These are phyloP conservation scores for Tinospora cordifolia DNA, from an alignment of 164 flowering plant species.

Conservation along the genomic window DNA sequence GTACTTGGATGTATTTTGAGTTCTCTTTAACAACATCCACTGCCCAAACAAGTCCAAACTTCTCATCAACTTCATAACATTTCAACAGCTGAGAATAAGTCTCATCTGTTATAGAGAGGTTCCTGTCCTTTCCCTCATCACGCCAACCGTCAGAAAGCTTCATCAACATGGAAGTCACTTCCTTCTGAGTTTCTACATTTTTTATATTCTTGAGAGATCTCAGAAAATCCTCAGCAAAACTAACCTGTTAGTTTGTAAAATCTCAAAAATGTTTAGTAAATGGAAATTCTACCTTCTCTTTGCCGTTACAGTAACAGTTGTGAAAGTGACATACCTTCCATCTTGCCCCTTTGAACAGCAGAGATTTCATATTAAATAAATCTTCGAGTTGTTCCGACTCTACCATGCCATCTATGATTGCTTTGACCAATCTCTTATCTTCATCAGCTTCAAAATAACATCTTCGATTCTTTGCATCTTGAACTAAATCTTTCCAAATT, in stretches of 20 bases:
- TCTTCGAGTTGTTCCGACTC: constrained; percentile 7
- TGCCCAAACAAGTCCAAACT: constrained; percentile 30
- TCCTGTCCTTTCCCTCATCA: constrained; percentile 5
- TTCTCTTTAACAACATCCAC: constrained; percentile 28
- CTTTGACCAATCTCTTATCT: constrained; percentile 10
- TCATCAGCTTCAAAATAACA: constrained; percentile 19
- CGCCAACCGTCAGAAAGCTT: constrained; percentile 45
- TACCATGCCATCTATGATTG: constrained; percentile 2
- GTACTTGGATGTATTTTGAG: constrained; percentile 22
- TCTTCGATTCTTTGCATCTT: constrained; percentile 19
- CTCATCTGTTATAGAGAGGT: constrained; percentile 6
- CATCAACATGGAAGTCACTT: constrained; percentile 21
- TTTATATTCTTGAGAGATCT: constrained; percentile 21
- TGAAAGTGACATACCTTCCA: constrained; percentile 22
- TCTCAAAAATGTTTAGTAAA: background rate
- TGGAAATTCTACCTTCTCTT: background rate
- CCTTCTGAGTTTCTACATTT: constrained; percentile 13
- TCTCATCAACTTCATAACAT: constrained; percentile 20
- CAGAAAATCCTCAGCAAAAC: constrained; percentile 27
- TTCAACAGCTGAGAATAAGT: constrained; percentile 25
- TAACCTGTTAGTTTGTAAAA: constrained; percentile 21
- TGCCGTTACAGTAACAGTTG: background rate
- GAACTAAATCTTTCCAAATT: constrained; percentile 20
- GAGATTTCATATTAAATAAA: constrained; percentile 12
- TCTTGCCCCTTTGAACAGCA: constrained; percentile 17